phyloP scores from a whole-genome alignment of 371 early-diverging fungal genomes.

The Zychaea mexicana region DNA sequence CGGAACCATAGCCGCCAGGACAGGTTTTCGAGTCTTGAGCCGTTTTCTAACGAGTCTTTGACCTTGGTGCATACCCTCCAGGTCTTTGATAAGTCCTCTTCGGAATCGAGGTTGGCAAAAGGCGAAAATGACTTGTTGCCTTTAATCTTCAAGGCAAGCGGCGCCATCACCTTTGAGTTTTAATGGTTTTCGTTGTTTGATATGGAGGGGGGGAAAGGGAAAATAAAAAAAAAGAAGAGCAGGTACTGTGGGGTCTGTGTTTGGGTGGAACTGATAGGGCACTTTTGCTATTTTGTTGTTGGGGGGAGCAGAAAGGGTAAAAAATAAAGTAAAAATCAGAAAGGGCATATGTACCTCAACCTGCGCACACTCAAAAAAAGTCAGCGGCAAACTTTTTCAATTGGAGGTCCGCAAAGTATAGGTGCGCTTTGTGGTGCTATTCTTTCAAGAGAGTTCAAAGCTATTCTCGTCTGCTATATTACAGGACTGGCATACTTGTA shows the following conservation, averaged over 20 bases:
- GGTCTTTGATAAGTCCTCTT: conserved; percentile 72
- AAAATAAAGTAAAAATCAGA: not conserved
- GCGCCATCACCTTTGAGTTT: conserved; percentile 57
- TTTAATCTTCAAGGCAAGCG: conserved; percentile 77
- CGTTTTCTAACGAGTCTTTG: conserved; percentile 86
- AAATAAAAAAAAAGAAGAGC: not conserved
- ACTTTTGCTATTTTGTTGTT: not conserved
- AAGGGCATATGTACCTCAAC: not conserved
- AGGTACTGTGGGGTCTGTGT: too few species aligned
- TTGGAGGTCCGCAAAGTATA: not conserved
- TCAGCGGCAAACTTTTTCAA: not conserved
- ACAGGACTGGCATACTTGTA: too few species aligned
- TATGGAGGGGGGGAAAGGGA: not conserved
- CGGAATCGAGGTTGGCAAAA: conserved; percentile 70
- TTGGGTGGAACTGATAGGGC: not conserved
- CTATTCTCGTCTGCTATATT: too few species aligned
- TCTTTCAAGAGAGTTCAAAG: too few species aligned
- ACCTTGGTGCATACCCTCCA: conserved; percentile 90
- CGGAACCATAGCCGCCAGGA: conserved; percentile 87
- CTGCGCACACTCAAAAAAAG: too few species aligned
- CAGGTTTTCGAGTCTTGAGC: conserved; percentile 86
- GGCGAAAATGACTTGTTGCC: conserved; percentile 75
- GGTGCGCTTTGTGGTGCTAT: too few species aligned
- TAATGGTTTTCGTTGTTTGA: not conserved
- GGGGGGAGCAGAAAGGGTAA: too few species aligned